These are phyloP conservation scores for Marsdenia floribunda DNA, from an alignment of 257 asterid genomes.

Conservation along the genomic window DNA sequence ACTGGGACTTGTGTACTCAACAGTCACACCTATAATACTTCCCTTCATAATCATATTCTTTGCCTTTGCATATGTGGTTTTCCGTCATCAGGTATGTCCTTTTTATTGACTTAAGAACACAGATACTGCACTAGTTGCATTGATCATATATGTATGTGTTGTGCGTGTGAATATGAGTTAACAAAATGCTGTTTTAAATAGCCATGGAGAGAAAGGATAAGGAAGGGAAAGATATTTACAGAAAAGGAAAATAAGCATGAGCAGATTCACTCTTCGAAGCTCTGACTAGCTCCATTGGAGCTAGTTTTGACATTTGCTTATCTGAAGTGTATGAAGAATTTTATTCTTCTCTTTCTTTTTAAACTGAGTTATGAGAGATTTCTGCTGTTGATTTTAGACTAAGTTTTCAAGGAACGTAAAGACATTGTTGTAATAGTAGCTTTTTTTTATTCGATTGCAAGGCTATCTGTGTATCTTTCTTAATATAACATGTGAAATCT, in stretches of 20 bases:
- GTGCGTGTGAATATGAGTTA: not conserved
- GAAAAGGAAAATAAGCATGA: no score
- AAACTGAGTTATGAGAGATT: not conserved
- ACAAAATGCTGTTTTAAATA: not conserved
- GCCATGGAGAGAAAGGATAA: not conserved
- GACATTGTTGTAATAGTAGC: not conserved
- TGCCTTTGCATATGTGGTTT: conserved; percentile 62
- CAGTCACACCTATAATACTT: conserved; percentile 64
- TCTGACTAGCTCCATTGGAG: no score
- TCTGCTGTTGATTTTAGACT: not conserved
- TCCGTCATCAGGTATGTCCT: conserved; percentile 74
- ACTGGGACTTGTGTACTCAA: conserved; percentile 71
- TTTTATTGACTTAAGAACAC: conserved; percentile 8
- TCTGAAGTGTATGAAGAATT: not conserved
- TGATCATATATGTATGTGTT: no score
- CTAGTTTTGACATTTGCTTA: not conserved
- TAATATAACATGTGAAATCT: not conserved
- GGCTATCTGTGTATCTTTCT: not conserved
- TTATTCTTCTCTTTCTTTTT: not conserved
- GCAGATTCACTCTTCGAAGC: no score
- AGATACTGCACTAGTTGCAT: no score
- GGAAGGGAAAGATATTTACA: no score
- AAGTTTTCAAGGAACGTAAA: not conserved
- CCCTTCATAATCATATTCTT: conserved; percentile 83
- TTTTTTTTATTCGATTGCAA: not conserved